Percentiles rank a stretch among this genome's conserved stretches.
These are phyloP conservation scores for Penicillium bialowiezense DNA, from an alignment of 495 filamentous ascomycete genomes.

Conservation along the genomic window DNA sequence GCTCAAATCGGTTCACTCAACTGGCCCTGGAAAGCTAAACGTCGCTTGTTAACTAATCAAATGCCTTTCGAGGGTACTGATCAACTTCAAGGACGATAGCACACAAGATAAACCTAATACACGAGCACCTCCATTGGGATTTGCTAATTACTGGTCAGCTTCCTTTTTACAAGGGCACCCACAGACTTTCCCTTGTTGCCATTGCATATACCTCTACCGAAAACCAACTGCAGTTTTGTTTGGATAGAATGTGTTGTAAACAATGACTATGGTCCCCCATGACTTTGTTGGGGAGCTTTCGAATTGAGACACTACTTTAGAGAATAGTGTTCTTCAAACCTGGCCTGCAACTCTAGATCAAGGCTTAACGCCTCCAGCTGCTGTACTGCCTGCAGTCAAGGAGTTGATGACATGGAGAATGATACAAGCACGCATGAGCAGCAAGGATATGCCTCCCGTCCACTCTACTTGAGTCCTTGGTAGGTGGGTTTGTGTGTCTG, in stretches of 20 bases:
- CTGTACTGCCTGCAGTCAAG: conserved; percentile 16
- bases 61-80: too few species aligned
- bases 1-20: too few species aligned
- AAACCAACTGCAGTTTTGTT: neutral
- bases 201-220: conserved; percentile 11
- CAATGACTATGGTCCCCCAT: neutral
- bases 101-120: too few species aligned
- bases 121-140: too few species aligned
- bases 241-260: neutral
- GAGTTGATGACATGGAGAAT: conserved; percentile 9
- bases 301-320: conserved; percentile 1
- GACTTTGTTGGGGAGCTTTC: neutral
- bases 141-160: neutral
- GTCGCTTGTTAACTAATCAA: too few species aligned
- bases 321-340: neutral
- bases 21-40: too few species aligned
- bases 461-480: neutral
- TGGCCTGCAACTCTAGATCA: neutral
- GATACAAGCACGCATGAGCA: conserved; percentile 1
- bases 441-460: conserved; percentile 1
- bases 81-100: too few species aligned
- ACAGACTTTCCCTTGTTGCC: conserved; percentile 5
- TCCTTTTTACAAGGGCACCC: conserved; percentile 2
- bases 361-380: conserved; percentile 12
- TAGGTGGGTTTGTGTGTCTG: too few species aligned